These are phyloP conservation scores for Dictyostelium gargantuum DNA, from an alignment of 208 protist genomes.

Conservation along the genomic window DNA sequence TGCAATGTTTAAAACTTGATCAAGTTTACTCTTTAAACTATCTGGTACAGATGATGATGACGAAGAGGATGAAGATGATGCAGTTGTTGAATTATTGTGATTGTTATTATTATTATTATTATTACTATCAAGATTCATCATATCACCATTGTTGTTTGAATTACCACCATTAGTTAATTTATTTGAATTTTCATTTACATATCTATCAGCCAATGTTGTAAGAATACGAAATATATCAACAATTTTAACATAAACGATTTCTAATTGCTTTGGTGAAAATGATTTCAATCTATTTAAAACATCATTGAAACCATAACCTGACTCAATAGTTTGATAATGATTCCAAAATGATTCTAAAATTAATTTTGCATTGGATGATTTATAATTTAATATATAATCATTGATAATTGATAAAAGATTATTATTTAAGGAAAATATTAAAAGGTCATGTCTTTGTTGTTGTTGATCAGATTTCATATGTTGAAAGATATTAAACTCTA, in stretches of 20 bases:
- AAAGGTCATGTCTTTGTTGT: constrained; percentile 4
- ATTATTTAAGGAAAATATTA: constrained; percentile 23
- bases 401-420: constrained; percentile 14
- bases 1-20: not conserved
- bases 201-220: constrained; percentile 2
- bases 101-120: not conserved
- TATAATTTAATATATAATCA: constrained; percentile 1
- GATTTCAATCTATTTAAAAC: not conserved
- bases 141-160: not conserved
- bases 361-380: constrained; percentile 23
- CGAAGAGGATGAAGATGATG: too few relatives aligned
- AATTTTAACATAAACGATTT: not conserved
- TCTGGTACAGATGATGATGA: not conserved
- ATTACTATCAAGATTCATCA: not conserved
- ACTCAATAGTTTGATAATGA: constrained; percentile 2
- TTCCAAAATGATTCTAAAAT: constrained; percentile 27
- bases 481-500: not conserved
- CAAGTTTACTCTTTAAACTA: not conserved
- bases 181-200: not conserved
- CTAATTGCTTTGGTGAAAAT: not conserved
- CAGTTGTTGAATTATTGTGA: not conserved
- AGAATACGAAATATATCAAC: not conserved
- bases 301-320: not conserved
- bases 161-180: not conserved
- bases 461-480: not conserved